Evolutionary conservation across 148 eudicot genomes (phyloP), one percentile per base, ranked within the genome.

Genomic region (Tetragonia tetragonoides): DNA sequence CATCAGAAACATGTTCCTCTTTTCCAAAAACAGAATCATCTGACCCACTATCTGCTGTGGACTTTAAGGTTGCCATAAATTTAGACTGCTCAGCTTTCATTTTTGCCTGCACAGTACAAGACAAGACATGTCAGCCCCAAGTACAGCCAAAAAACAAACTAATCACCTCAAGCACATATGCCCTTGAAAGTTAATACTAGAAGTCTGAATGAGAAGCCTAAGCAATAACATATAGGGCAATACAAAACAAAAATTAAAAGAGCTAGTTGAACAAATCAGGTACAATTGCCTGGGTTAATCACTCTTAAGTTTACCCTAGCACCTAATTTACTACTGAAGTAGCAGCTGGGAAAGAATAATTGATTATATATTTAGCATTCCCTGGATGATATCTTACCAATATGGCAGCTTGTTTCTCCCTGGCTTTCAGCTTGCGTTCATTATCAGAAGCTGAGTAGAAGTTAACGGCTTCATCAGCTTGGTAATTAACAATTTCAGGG

Each of bases 351-450:
- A 8, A 16, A 39, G 39, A 17, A 39, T 16, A 28, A 1, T 28
- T 28, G 34, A 28, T 65, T 18, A 21, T 57, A 60, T 28, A 28
- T 28, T 38, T 34, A 23, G 37, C 28, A 17, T 38, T n/a, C 65
- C 18, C 6, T 1, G 9, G 17, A 53, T 37, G 10, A 37, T 7
- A 70, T 73, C 94, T 85, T 72, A 96, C 99, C 94, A 96, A 47
- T 78, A 96, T 80, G 53, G 97, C 98, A 87, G 97, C 95, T 74
- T 96, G 98, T 76, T 90, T 90, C 87, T 93, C 98, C 75, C 91
- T 93, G 82, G 98, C 94, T 87, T 96, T 93, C 80, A 90, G 90
- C 87, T 93, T 96, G 80, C 90, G 95, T 75, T 93, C 99, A n/a
- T 74, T 78, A 63, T 89, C 95, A 77, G 89, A 86, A 54, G 79